Percentiles rank a stretch among this genome's conserved stretches.
phyloP scores from a whole-genome alignment of 2,329 filamentous ascomycete species.

The Gremmenia infestans region DNA sequence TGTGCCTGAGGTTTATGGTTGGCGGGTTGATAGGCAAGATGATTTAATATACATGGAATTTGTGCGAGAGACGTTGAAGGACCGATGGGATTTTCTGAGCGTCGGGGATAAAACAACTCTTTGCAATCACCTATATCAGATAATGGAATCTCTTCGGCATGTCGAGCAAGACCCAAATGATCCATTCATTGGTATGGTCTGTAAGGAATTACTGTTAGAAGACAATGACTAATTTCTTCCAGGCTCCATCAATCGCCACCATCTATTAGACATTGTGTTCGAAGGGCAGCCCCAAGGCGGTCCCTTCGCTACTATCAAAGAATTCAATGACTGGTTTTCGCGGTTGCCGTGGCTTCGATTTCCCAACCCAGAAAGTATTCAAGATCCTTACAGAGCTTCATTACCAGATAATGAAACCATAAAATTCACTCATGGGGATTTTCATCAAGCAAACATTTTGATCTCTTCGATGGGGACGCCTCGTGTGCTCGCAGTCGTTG shows the following conservation, averaged over 20 bases:
- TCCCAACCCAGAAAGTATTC: background rate
- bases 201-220: background rate
- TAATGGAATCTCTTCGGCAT: background rate
- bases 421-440: slow-evolving; percentile 33
- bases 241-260: slow-evolving; percentile 17
- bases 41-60: slow-evolving; percentile 29
- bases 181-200: slow-evolving; percentile 10
- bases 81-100: slow-evolving; percentile 13
- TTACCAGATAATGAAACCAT: slow-evolving; percentile 12
- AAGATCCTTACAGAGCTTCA: background rate
- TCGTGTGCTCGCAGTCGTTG: slow-evolving; percentile 11
- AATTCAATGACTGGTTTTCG: slow-evolving; percentile 28
- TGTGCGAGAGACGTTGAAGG: slow-evolving; percentile 14
- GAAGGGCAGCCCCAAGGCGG: slow-evolving; percentile 19
- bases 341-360: background rate
- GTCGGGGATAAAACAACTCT: background rate
- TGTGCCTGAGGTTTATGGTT: slow-evolving; percentile 36
- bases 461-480: slow-evolving; percentile 20
- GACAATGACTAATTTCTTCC: background rate
- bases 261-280: slow-evolving; percentile 21
- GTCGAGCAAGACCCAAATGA: slow-evolving; percentile 6
- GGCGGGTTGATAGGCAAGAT: slow-evolving; percentile 24
- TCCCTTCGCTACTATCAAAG: slow-evolving; percentile 20
- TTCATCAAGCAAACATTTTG: slow-evolving; percentile 33
- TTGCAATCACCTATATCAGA: background rate